Evolutionary conservation across 345 rosid species (phyloP).

Genomic region (Acer campestre): DNA sequence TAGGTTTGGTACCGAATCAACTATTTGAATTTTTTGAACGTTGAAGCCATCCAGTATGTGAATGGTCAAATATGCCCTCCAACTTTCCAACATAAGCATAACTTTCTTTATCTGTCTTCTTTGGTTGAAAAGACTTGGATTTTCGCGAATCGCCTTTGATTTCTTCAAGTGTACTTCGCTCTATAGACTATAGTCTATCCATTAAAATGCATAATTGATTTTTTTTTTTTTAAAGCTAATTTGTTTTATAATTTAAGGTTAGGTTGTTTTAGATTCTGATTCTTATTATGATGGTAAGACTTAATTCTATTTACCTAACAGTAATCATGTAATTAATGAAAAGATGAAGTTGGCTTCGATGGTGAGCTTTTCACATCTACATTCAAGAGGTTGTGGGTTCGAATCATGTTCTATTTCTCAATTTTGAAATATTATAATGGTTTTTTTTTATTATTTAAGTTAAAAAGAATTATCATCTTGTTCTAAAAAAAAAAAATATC

Average conservation of each 20-base stretch:
- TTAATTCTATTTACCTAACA: too few species aligned
- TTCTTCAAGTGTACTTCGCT: neutral
- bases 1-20: conserved; percentile 30
- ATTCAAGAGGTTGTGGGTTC: too few species aligned
- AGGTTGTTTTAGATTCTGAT: neutral
- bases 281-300: neutral
- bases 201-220: neutral
- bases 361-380: rapidly evolving
- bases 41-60: conserved; percentile 21
- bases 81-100: neutral
- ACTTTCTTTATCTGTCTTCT: neutral
- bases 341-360: too few species aligned
- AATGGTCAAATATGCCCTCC: conserved; percentile 8
- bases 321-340: neutral
- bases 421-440: too few species aligned
- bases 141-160: neutral
- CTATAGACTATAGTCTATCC: neutral
- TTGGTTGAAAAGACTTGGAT: neutral
- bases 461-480: too few species aligned
- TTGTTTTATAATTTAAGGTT: neutral
- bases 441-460: too few species aligned
- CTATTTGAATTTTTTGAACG: conserved; percentile 43
- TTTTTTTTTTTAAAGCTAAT: neutral
- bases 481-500: too few species aligned
- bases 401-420: too few species aligned